A percentile compares a stretch with the other conserved stretches of the same genome.
phyloP scores from a whole-genome alignment of 495 filamentous ascomycete species.

The Aspergillus sclerotioniger region DNA sequence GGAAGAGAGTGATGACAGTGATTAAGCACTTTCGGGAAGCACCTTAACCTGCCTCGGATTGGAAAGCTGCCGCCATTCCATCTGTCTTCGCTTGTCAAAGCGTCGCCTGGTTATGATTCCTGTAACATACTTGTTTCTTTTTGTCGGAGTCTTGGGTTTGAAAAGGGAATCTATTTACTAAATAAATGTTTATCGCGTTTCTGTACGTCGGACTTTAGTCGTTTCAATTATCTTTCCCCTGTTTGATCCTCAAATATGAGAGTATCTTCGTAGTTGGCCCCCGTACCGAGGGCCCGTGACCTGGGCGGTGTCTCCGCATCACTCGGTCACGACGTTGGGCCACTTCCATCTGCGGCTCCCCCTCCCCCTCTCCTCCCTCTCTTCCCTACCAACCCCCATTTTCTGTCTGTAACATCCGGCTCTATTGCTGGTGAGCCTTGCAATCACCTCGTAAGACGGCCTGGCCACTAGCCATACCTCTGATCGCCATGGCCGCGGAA shows the following conservation, averaged over 20 bases:
- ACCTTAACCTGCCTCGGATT: constrained; percentile 15
- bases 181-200: constrained; percentile 17
- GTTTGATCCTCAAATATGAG: background rate
- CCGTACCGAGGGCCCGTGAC: constrained; percentile 16
- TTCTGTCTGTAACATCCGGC: background rate
- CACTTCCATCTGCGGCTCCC: background rate
- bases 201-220: constrained; percentile 6
- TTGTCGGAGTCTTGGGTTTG: constrained; percentile 44
- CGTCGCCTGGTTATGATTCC: constrained; percentile 29
- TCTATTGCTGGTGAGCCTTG: too few relatives aligned
- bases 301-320: constrained; percentile 10
- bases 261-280: background rate
- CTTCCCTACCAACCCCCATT: background rate
- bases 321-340: background rate
- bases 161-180: constrained; percentile 36
- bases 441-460: background rate
- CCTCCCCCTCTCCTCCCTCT: background rate
- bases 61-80: constrained; percentile 7
- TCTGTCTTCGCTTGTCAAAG: constrained; percentile 9
- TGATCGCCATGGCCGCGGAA: constrained; percentile 45
- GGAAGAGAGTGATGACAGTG: constrained; percentile 57
- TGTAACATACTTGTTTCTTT: constrained; percentile 42
- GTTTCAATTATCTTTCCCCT: constrained; percentile 21
- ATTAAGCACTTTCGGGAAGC: constrained; percentile 43
- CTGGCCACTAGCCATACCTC: background rate